Percentiles rank a stretch among this genome's conserved stretches.
Evolutionary conservation across 208 protist species (phyloP).

Genomic region (Leishmania major): DNA sequence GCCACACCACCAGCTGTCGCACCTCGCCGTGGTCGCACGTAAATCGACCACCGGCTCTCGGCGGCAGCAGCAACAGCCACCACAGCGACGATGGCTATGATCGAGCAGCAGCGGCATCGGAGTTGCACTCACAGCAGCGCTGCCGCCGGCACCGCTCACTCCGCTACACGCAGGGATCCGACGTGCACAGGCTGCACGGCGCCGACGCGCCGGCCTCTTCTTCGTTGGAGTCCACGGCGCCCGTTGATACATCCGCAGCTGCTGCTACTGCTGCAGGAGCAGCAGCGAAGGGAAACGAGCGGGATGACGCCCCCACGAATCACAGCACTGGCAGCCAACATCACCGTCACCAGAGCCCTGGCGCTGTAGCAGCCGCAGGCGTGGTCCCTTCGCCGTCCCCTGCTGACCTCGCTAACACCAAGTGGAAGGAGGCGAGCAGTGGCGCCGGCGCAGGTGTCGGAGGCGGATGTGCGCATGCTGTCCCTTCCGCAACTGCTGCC

Average conservation of each 20-base stretch:
- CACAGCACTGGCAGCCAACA: background rate
- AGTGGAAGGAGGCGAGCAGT: slow-evolving; percentile 16
- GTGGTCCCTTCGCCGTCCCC: background rate
- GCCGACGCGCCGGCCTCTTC: background rate
- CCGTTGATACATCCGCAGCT: background rate
- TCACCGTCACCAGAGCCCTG: background rate
- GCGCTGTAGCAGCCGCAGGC: background rate
- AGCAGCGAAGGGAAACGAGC: background rate
- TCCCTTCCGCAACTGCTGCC: background rate
- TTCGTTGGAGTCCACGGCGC: background rate
- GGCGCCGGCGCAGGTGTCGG: background rate
- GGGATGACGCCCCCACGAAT: background rate
- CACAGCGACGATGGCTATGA: background rate
- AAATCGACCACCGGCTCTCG: background rate
- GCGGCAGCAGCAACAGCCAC: background rate
- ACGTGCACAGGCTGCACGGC: background rate
- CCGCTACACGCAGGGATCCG: background rate
- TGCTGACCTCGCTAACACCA: background rate
- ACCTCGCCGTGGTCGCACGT: background rate
- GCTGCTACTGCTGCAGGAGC: background rate
- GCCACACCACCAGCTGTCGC: background rate
- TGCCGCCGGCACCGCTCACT: background rate
- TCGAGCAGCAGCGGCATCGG: background rate
- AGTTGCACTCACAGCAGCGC: slow-evolving; percentile 5
- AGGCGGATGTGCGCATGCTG: background rate